Percentiles rank a stretch among this genome's conserved stretches.
Evolutionary conservation across 441 rosid species (phyloP).

Genomic region (Pelargonium cotyledonis): DNA sequence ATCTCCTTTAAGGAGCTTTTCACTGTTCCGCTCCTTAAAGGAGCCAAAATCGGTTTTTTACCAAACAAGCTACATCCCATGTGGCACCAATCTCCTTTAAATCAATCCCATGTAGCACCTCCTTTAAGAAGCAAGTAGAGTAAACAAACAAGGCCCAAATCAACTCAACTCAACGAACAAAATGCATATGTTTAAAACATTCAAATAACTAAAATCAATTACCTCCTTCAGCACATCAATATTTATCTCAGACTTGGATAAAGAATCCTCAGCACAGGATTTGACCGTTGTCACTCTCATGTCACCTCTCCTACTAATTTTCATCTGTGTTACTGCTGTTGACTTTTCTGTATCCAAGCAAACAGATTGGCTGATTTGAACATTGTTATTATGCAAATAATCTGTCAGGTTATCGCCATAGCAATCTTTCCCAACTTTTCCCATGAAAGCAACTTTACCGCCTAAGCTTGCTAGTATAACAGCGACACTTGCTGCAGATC

Average conservation of each 20-base stretch:
- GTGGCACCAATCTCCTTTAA: no score
- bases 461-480: constrained; percentile 78
- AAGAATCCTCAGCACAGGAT: constrained; percentile 83
- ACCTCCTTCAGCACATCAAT: constrained; percentile 91
- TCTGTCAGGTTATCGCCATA: constrained; percentile 72
- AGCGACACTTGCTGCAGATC: constrained; percentile 80
- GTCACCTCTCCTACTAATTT: constrained; percentile 68
- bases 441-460: constrained; percentile 92
- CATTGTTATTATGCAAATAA: constrained; percentile 60
- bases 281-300: constrained; percentile 54
- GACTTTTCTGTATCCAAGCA: constrained; percentile 51
- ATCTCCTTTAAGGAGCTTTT: no score
- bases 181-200: constrained; percentile 7
- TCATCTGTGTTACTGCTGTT: constrained; percentile 69
- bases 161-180: not conserved
- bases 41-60: no score
- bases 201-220: constrained; percentile 18
- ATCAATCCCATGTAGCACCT: no score
- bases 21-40: no score
- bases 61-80: no score
- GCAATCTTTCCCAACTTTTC: constrained; percentile 86
- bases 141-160: no score
- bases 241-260: constrained; percentile 70
- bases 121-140: no score
- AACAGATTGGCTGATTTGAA: constrained; percentile 76